Conservation (phyloP, 177 flowering plant species). For the Vitis hybrid region DNA sequence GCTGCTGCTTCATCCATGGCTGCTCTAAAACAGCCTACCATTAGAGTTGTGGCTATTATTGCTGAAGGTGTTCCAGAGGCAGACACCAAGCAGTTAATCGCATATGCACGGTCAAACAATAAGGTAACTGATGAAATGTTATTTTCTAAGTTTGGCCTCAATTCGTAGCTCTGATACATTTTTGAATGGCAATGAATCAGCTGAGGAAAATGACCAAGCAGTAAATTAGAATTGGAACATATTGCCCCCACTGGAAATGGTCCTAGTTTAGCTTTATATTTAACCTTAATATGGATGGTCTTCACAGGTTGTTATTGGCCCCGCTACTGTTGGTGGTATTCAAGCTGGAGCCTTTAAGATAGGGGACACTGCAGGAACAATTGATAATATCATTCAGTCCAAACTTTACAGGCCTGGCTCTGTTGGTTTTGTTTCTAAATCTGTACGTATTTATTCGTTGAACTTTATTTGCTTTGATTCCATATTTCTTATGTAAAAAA, state of each 20-base stretch:
- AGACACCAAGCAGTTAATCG: conserved; percentile 94
- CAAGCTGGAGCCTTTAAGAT: conserved; percentile 99
- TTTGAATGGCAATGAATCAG: neutral
- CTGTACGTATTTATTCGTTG: conserved; percentile 50
- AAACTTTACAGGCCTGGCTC: conserved; percentile 97
- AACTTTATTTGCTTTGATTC: neutral
- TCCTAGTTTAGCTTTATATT: neutral
- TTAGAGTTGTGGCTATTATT: conserved; percentile 91
- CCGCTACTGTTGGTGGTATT: conserved; percentile 98
- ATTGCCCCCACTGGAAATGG: neutral
- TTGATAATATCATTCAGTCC: conserved; percentile 92
- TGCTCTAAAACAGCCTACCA: conserved; percentile 95
- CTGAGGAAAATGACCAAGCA: neutral
- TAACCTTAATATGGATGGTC: conserved; percentile 7
- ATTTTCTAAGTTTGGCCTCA: too few relatives aligned
- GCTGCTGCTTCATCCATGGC: conserved; percentile 94
- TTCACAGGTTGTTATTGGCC: conserved; percentile 77
- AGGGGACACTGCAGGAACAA: conserved; percentile 99
- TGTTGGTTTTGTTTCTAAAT: conserved; percentile 98
- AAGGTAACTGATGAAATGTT: conserved; percentile 44
- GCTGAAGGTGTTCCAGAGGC: conserved; percentile 99
- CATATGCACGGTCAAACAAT: conserved; percentile 88
- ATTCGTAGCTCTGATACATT: too few relatives aligned
- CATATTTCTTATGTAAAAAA: neutral
- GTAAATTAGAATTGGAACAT: neutral